Base-by-base conservation (phyloP, 495 filamentous ascomycete species). In the Podospora didyma region DNA sequence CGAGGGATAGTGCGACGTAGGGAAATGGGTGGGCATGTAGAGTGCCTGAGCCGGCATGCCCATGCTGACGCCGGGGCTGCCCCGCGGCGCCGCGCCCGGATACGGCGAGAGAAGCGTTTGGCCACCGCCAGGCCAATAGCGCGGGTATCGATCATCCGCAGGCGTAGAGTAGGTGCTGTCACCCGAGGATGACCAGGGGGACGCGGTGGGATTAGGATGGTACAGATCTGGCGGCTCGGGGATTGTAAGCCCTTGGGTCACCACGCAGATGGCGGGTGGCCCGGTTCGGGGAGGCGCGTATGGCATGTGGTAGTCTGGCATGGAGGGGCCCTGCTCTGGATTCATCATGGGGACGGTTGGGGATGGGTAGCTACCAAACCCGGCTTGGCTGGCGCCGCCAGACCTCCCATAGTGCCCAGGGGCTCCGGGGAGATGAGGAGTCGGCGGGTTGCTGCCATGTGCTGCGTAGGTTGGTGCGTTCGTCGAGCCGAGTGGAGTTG, bases 141-240 rank as follows among this genome's bases (percentile, higher is more conserved):
- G 14, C 35, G 63, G 37, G 28, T 45, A 50, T 51, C 42, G 45
- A 22, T 11, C 48, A 42, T 45, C 44, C 51, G 54, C 62, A 1
- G 74, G 76, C 2, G 75, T 77, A 20, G 77, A 80, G 58, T 73
- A 77, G 24, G 65, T 73, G 62, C 79, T 82, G 41, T 76, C 75
- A 12, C 14, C n/a, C 21, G 75, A 74, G 46, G 73, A 65, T 7
- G 79, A 79, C 34, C 78, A 79, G 3, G 74, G 65, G 70, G 72
- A 77, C 17, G 75, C 71, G 2, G 78, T 80, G 34, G 64, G 69
- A n/a, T 75, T 72, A 39, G 35, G 28, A 35, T 63, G 61, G 39
- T 66, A 61, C 1, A 66, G 53, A 4, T 63, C 68, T 10, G 67
- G 63, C 12, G 59, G 28, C 2, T 68, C 63, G 10, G 60, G 44